Base-by-base conservation (phyloP, 257 asterid genomes). In the Lantana camara region DNA sequence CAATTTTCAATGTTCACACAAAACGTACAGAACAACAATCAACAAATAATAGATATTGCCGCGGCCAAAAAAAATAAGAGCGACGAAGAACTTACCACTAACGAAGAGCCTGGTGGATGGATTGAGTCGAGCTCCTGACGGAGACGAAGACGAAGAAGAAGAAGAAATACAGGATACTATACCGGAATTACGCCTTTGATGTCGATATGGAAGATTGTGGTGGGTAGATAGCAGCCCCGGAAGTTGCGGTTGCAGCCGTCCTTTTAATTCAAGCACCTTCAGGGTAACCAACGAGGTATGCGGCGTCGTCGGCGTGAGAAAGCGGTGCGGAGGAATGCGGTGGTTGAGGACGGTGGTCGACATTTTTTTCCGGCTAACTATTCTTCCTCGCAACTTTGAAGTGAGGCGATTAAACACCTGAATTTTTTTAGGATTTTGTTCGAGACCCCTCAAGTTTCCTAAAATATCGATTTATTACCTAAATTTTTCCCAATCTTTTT, bases 31-130 rank as follows among this genome's bases (percentile, higher is more conserved):
- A 22, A 22, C n/a, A 7, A 32, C 42, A n/a, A n/a, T n/a, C n/a
- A 14, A 47, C 60, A 21, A 46, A 51, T 34, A 44, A 60, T 46
- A 57, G 20, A 35, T 52, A 54, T 24, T 56, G 41, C 63, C 57
- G 42, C 17, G n/a, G 14, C 19, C 30, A 57, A 27, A 34, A 51
- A 0, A 27, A 35, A 3, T 35, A 38, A 52, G 24, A 47, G 58
- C 41, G 60, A 34, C n/a, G n/a, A 23, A 46, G 62, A 53, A 54
- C 73, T 70, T 38, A 76, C 86, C 86, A 23, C 86, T 77, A 27
- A 75, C 77, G 49, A 64, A 75, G 60, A 81, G 78, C 65, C 80
- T 75, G 19, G 70, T 77, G 32, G 79, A 47, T 20, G 77, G 53
- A 66, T 53, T 73, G 47, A 63, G 57, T 45, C 59, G 65, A 61